phyloP scores from a whole-genome alignment of 495 filamentous ascomycete species.

The Elasticomyces elasticus region DNA sequence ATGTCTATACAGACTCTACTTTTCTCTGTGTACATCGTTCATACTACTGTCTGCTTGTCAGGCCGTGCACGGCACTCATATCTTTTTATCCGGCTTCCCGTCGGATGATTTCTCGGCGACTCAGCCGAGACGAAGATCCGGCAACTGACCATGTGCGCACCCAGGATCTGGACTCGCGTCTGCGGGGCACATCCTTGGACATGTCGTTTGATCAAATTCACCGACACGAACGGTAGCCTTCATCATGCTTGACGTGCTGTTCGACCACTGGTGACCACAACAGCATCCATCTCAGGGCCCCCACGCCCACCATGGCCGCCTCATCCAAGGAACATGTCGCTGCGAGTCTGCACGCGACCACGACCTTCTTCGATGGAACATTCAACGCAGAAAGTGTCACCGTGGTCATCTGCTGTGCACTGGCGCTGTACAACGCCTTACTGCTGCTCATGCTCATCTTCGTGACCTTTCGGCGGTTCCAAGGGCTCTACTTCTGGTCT shows the following conservation, averaged over 20 bases:
- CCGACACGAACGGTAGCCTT: no score
- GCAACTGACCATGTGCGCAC: not conserved
- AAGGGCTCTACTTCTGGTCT: conserved; percentile 38
- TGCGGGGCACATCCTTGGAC: no score
- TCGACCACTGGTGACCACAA: no score
- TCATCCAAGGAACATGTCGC: not conserved
- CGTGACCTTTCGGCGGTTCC: conserved; percentile 31
- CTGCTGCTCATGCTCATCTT: conserved; percentile 36
- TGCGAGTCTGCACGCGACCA: not conserved
- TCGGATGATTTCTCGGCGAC: not conserved
- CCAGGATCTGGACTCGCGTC: no score
- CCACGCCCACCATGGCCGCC: not conserved
- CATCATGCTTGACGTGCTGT: no score
- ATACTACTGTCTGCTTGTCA: no score
- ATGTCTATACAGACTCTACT: no score
- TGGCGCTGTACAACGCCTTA: conserved; percentile 38
- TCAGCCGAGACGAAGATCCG: not conserved
- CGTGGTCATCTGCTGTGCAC: conserved; percentile 24
- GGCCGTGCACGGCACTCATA: no score
- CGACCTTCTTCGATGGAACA: conserved; percentile 1
- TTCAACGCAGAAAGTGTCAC: not conserved
- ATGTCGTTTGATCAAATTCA: no score
- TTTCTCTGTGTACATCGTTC: no score
- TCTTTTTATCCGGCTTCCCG: not conserved
- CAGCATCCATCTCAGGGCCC: no score